These are phyloP conservation scores for Penicillium capsulatum DNA, from an alignment of 2,329 filamentous ascomycete species.

Conservation along the genomic window DNA sequence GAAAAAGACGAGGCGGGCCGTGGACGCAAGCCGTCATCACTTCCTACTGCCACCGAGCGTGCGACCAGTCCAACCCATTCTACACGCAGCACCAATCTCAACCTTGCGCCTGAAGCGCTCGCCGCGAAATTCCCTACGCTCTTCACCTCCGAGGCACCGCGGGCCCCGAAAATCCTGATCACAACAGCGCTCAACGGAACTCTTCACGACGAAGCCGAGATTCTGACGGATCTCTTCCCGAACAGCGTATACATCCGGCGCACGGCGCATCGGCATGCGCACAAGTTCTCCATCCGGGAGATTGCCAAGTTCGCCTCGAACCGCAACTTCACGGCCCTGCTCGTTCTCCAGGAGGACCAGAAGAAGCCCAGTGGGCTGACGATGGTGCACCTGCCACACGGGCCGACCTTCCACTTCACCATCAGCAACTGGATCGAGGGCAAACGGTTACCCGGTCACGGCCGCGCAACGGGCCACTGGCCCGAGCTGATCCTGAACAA, in stretches of 20 bases:
- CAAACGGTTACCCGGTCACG: slow-evolving; percentile 82
- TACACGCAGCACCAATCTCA: slow-evolving; percentile 56
- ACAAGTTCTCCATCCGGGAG: slow-evolving; percentile 90
- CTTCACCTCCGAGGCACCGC: slow-evolving; percentile 51
- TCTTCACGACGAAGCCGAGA: slow-evolving; percentile 74
- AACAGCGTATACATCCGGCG: slow-evolving; percentile 76
- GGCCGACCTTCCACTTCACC: slow-evolving; percentile 89
- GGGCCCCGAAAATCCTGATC: slow-evolving; percentile 77
- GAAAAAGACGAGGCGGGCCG: slow-evolving; percentile 33
- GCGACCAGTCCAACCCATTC: slow-evolving; percentile 54
- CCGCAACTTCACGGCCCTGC: slow-evolving; percentile 74
- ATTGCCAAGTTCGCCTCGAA: slow-evolving; percentile 82
- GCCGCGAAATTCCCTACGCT: slow-evolving; percentile 58
- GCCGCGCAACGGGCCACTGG: slow-evolving; percentile 82
- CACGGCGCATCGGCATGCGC: slow-evolving; percentile 73
- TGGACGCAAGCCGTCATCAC: slow-evolving; percentile 33
- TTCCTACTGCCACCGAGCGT: slow-evolving; percentile 44
- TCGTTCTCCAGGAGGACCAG: slow-evolving; percentile 82
- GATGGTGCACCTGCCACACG: slow-evolving; percentile 74
- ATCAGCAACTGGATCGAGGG: slow-evolving; percentile 89
- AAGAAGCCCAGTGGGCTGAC: slow-evolving; percentile 81
- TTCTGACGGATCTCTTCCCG: slow-evolving; percentile 78
- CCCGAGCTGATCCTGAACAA: slow-evolving; percentile 89
- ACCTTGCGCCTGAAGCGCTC: slow-evolving; percentile 58
- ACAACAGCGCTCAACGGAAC: slow-evolving; percentile 88